Evolutionary conservation across 2,329 filamentous ascomycete genomes (phyloP).

Genomic region (Gnomoniopsis sp.): DNA sequence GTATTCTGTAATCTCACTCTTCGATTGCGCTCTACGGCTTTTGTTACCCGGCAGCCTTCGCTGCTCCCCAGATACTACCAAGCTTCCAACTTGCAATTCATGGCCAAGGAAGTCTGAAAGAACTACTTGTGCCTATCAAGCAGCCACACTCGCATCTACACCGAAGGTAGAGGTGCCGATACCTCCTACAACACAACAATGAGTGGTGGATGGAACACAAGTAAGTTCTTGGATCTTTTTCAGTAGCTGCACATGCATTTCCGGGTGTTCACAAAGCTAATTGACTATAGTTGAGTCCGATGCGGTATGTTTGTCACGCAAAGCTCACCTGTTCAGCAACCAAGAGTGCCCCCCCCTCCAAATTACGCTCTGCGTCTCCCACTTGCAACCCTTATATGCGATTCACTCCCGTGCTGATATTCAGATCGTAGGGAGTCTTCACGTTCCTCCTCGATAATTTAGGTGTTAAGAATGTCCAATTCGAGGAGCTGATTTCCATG

Average conservation of each 20-base stretch:
- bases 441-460: slow-evolving; percentile 91
- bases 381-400: slow-evolving; percentile 27
- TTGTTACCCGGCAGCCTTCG: too few relatives aligned
- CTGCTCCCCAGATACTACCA: too few relatives aligned
- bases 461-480: slow-evolving; percentile 90
- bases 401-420: background rate
- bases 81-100: background rate
- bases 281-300: slow-evolving; percentile 73
- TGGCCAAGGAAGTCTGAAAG: background rate
- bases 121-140: background rate
- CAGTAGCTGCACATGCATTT: background rate
- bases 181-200: slow-evolving; percentile 34
- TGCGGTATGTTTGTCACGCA: slow-evolving; percentile 59
- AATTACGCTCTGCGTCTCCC: background rate
- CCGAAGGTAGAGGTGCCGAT: background rate
- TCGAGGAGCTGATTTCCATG: slow-evolving; percentile 90
- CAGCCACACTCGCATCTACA: background rate
- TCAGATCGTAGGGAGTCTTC: slow-evolving; percentile 71
- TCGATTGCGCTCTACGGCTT: too few relatives aligned
- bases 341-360: background rate
- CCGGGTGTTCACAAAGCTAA: background rate
- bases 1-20: too few relatives aligned
- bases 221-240: slow-evolving; percentile 37
- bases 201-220: slow-evolving; percentile 94
- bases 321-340: slow-evolving; percentile 25